Evolutionary conservation across 2,329 filamentous ascomycete genomes (phyloP), one percentile per base, ranked within the genome.

Genomic region (Colletotrichum lini): DNA sequence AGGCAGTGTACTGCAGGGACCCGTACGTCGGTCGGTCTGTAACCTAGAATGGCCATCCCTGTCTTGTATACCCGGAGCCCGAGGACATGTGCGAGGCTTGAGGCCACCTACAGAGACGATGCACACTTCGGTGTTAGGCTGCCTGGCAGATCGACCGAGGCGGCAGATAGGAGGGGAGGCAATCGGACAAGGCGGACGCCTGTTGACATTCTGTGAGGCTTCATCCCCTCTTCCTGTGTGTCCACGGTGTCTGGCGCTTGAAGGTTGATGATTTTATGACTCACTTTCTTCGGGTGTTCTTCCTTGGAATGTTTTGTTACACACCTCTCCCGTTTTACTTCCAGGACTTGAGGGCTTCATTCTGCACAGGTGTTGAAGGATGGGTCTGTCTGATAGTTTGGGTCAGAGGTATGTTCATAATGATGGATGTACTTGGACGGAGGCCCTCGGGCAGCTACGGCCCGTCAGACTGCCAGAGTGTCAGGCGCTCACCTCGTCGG

Each of bases 1-100:
- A 58, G 58, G 47, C 45, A 49, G 49, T 40, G 65, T 26, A 38
- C 47, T 68, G 58, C 64, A 63, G 65, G 52, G 53, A 26, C 53
- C 58, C 65, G 30, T 6, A 26, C 65, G 30, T 6, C 18, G 23
- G n/a, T 42, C n/a, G 52, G 8, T n/a, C 40, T 64, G 52, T 40
- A 35, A 38, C 40, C 35, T 26, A 53, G 30, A 21, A 40, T n/a
- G 58, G 45, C 13, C 23, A 2, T 23, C 16, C 40, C n/a, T 35
- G 58, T 44, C 57, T 50, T 62, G 35, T 61, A 35, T 47, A 45
- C 57, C 26, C 13, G 35, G n/a, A 53, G 15, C 15, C 42, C 40
- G 23, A 23, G 42, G 42, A 47, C n/a, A 8, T 49, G 30, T 61
- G 57, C 23, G 50, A 45, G 44, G 49, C 18, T 59, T 59, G 42